A percentile compares a stretch with the other conserved stretches of the same genome.
These are phyloP conservation scores for Rhynchosporium agropyri DNA, from an alignment of 2,329 filamentous ascomycete species.

Conservation along the genomic window DNA sequence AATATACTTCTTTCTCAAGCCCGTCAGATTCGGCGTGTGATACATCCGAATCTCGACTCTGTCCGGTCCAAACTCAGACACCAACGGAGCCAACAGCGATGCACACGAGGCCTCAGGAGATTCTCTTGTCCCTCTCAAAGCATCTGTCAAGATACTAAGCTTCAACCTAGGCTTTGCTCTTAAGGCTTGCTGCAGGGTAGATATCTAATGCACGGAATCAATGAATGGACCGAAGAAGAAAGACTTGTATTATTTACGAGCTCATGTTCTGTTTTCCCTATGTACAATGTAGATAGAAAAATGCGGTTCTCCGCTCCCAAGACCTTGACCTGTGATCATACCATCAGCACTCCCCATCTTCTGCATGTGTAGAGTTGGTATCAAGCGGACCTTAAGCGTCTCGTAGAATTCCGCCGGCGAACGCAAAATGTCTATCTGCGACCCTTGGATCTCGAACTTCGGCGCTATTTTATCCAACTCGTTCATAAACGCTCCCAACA, in stretches of 20 bases:
- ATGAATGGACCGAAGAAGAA: constrained; percentile 20
- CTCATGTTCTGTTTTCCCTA: constrained; percentile 90
- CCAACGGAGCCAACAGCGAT: constrained; percentile 81
- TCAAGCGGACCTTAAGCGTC: constrained; percentile 72
- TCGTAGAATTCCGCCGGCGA: constrained; percentile 90
- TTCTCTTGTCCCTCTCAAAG: constrained; percentile 87
- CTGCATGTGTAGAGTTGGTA: not conserved
- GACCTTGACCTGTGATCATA: constrained; percentile 69
- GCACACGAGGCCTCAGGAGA: constrained; percentile 84
- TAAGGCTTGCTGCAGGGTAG: constrained; percentile 75
- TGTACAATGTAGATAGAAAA: constrained; percentile 95
- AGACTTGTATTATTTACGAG: constrained; percentile 55
- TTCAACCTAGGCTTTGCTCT: constrained; percentile 73
- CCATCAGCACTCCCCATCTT: constrained; percentile 36
- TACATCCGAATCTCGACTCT: constrained; percentile 96
- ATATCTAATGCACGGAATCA: constrained; percentile 55
- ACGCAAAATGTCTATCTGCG: constrained; percentile 76
- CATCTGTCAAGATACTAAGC: constrained; percentile 89
- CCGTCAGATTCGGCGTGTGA: constrained; percentile 93
- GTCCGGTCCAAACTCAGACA: constrained; percentile 78
- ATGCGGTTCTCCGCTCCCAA: constrained; percentile 75
- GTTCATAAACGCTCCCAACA: constrained; percentile 61
- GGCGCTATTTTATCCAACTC: constrained; percentile 90
- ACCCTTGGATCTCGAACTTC: constrained; percentile 82
- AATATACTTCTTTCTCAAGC: constrained; percentile 78